These are phyloP conservation scores for Xylaria arbuscula DNA, from an alignment of 2,329 filamentous ascomycete genomes.

Conservation along the genomic window DNA sequence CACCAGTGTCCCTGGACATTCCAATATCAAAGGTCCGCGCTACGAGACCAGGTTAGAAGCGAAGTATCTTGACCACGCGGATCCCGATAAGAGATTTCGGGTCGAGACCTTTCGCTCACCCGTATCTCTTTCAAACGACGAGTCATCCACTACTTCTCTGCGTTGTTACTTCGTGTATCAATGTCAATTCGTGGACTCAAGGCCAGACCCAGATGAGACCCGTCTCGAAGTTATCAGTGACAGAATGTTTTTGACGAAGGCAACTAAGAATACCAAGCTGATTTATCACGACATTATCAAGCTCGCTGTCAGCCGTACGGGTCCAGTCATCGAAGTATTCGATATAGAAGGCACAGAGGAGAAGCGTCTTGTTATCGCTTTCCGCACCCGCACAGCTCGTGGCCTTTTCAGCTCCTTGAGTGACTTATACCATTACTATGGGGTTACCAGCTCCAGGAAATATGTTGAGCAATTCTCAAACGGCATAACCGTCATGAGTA, in stretches of 20 bases:
- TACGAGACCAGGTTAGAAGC: conserved; percentile 94
- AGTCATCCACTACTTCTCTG: conserved; percentile 81
- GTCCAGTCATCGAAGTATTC: conserved; percentile 97
- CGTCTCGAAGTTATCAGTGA: conserved; percentile 92
- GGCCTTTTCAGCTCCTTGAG: conserved; percentile 95
- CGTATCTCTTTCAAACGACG: conserved; percentile 75
- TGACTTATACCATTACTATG: conserved; percentile 98
- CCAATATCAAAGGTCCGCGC: conserved; percentile 79
- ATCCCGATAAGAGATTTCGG: conserved; percentile 79
- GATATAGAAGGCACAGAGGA: conserved; percentile 92
- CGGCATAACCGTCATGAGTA: conserved; percentile 95
- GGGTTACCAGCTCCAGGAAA: conserved; percentile 93
- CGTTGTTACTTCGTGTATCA: conserved; percentile 99
- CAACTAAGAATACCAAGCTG: conserved; percentile 92
- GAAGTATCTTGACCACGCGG: conserved; percentile 91
- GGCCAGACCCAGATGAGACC: conserved; percentile 81
- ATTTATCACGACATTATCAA: conserved; percentile 96
- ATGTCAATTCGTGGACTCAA: conserved; percentile 85
- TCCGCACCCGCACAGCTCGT: conserved; percentile 90
- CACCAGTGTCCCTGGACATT: conserved; percentile 89
- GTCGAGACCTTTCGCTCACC: conserved; percentile 97
- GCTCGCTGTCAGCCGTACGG: conserved; percentile 83
- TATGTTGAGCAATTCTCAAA: conserved; percentile 99
- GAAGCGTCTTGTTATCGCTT: conserved; percentile 94
- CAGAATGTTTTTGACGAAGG: conserved; percentile 93